Base-by-base conservation (phyloP, 1,284 basidiomycete species). In the Ceratobasidium sp. region DNA sequence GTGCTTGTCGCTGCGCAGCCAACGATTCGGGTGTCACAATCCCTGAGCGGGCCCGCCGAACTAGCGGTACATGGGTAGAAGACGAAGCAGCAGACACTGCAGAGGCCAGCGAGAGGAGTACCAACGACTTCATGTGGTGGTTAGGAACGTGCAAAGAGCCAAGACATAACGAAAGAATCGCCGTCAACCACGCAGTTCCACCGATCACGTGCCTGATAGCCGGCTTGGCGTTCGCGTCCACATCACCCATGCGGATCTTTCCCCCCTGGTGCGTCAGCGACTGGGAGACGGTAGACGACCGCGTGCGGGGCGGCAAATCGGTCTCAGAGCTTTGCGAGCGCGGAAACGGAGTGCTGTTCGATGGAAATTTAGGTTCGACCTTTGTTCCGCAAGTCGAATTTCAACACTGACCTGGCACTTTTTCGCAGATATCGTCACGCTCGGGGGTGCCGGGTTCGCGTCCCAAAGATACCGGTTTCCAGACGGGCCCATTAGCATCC, bases 201-300 rank as follows among this genome's bases (percentile, higher is more conserved):
- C 23, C 32, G 12, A 14, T 12, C 62, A 52, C 48, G 62, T 52
- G 48, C 30, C 18, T 34, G n/a, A n/a, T n/a, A 32, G 32, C 32
- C 23, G 23, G 9, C 30, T 14, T 10, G 45, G 45, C 30, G 12
- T 30, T n/a, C 18, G 5, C 6, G 8, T 3, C 36, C 39, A 8
- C 16, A 23, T 21, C 21, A 14, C 9, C 36, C 21, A 62, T 50
- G 46, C 45, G 10, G 26, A 30, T 69, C n/a, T 69, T 70, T 30
- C 53, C 67, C n/a, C 67, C 67, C 9, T 59, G 65, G 53, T n/a
- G 21, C 32, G 21, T 46, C 18, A 28, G 18, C 32, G 30, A 46
- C 53, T 70, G 67, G 67, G 41, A 70, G 46, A 59, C 55, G 21
- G 55, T 70, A 36, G 67, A 59, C 43, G 67, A 70, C 55, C 67